Evolutionary conservation across 441 rosid species (phyloP), one percentile per base, ranked within the genome.

Genomic region (Eruca vesicaria): DNA sequence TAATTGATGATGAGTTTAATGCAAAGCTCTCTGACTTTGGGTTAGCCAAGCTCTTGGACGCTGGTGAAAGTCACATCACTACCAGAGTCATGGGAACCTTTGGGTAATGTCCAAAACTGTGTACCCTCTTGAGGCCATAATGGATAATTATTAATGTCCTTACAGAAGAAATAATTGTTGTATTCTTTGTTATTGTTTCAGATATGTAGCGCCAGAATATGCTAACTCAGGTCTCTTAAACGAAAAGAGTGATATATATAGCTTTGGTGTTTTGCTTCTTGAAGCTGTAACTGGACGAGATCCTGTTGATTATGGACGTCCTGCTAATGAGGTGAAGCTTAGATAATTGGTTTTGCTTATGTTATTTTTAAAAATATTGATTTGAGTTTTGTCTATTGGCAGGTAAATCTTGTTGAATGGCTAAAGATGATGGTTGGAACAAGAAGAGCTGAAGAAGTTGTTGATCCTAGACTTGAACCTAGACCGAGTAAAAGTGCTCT

Each of bases 161-260:
- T 45, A 14, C 52, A 45, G 4, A n/a, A 15, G 19, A 43, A 45
- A 45, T 45, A 9, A 45, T 45, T 41, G 15, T 7, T 41, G 7
- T 41, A 4, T 36, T 41, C 4, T 14, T 41, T 41, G 15, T 21
- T 70, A 74, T 48, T 36, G n/a, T 66, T 75, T 48, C 88, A 92
- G 98, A 70, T 94, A 94, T 72, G 96, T 94, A 70, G 97, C 98
- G 32, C 97, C 98, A 1, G 97, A 94, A 82, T 94, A 94, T 82
- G 98, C 97, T 19, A 91, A 94, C 73, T 81, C 92, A 3, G 98
- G 98, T 35, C 52, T 94, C 84, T 79, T 91, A 73, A 94, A 94
- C 35, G 97, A 94, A 83, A 94, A 82, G 87, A 94, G 97, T 29
- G 97, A 94, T 72, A 86, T 92, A 66, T 94, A 92, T 59, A 92